Evolutionary conservation across 805 yeast genomes (phyloP), one percentile per base, ranked within the genome.

Genomic region (Metahyphopichia silvanorum): DNA sequence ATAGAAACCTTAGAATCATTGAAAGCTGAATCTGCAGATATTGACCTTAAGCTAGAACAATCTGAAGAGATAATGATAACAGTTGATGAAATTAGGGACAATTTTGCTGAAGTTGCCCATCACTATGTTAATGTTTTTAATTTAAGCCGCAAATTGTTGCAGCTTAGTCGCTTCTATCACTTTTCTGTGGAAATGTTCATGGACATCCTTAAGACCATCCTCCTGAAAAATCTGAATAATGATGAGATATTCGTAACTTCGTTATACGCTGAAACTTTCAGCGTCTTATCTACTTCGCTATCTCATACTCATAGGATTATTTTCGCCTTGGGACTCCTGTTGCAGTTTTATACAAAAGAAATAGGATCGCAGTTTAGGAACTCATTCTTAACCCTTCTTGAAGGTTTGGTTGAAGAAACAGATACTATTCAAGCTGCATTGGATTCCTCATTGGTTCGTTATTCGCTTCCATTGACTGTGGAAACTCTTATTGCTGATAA

Each of bases 1-100:
- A 51, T 85, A 12, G 57, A 65, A 4, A 75, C 82, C 2, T 61
- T 89, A 30, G 93, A 84, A 44, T 52, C 47, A 1, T 57, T 91
- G 32, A 89, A 91, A 49, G 38, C 50, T 1, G 88, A 88, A 43
- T 65, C 94, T 0, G 43, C 40, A 0, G 68, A 69, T 12, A 70
- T 86, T 11, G 71, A 74, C 22, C 34, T 35, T 2, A 79, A 81
- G 48, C 66, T 84, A 37, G 44, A 40, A 2, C 80, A 79, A 33
- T 75, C 89, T 0, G 63, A 63, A 2, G 47, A 48, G 5, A 74
- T 86, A 3, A 73, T 86, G 66, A 53, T 43, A 1, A 65, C 71
- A 4, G 75, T 86, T 11, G 79, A 77, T 5, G 49, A 49, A 2
- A 63, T 74, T 2, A 57, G 78, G 34, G 54, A 54, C 6, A 49